phyloP scores from a whole-genome alignment of 305 asterid genomes.

The Euphrasia arctica region DNA sequence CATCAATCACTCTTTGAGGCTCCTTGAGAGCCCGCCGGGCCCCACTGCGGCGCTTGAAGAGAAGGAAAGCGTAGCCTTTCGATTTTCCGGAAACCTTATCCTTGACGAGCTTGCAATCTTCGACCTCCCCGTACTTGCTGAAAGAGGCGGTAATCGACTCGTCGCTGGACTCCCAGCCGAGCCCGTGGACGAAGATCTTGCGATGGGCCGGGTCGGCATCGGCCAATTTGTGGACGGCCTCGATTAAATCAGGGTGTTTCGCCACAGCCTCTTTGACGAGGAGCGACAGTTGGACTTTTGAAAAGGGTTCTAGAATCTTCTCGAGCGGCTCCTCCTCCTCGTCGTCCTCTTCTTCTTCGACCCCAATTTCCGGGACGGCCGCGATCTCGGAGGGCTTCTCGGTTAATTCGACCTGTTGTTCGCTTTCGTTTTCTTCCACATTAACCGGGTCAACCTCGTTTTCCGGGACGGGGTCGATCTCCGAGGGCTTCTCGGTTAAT shows the following conservation, averaged over 20 bases:
- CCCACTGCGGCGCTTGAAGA: constrained; percentile 34
- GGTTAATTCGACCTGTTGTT: constrained; percentile 3
- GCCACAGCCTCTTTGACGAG: constrained; percentile 53
- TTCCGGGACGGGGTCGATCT: constrained; percentile 12
- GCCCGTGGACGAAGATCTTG: constrained; percentile 40
- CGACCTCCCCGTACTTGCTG: constrained; percentile 36
- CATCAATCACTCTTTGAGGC: constrained; percentile 40
- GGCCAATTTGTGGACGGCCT: constrained; percentile 43
- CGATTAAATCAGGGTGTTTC: constrained; percentile 45
- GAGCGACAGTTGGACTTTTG: constrained; percentile 51
- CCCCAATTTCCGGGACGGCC: constrained; percentile 28
- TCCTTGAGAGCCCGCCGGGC: constrained; percentile 36
- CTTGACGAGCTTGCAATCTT: constrained; percentile 36
- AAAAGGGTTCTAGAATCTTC: constrained; percentile 66
- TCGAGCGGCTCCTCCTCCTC: constrained; percentile 47
- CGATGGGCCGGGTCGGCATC: constrained; percentile 42
- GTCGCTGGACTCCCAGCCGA: constrained; percentile 38
- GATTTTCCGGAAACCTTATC: constrained; percentile 39
- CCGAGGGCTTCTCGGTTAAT: constrained; percentile 19
- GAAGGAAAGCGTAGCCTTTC: constrained; percentile 40
- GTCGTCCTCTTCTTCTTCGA: constrained; percentile 24
- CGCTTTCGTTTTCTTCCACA: constrained; percentile 17
- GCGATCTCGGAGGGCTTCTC: constrained; percentile 22
- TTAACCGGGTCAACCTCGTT: background rate
- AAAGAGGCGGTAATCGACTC: constrained; percentile 33